Percentiles rank a stretch among this genome's conserved stretches.
These are phyloP conservation scores for Elsinoe ampelina DNA, from an alignment of 2,329 filamentous ascomycete species.

Conservation along the genomic window DNA sequence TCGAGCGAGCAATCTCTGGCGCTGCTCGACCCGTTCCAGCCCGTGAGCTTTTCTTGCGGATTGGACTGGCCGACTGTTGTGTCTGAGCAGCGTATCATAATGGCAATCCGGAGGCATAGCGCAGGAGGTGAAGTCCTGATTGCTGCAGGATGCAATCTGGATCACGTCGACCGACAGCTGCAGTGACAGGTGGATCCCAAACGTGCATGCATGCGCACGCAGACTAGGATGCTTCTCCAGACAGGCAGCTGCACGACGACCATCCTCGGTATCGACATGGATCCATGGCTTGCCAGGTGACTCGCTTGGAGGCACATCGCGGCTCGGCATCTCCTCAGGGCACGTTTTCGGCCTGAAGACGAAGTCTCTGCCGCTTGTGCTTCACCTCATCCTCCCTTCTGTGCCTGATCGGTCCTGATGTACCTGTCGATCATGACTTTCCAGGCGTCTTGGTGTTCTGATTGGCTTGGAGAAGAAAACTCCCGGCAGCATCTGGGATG, in stretches of 20 bases:
- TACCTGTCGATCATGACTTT: conserved; percentile 6
- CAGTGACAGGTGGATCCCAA: not conserved
- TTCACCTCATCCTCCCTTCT: not conserved
- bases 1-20: not conserved
- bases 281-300: not conserved
- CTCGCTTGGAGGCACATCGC: not conserved
- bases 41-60: not conserved
- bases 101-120: too few species aligned
- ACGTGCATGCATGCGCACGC: not conserved
- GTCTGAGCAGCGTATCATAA: too few species aligned
- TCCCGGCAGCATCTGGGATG: not conserved
- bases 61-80: too few species aligned
- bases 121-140: not conserved
- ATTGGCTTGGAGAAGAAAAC: not conserved
- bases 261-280: too few species aligned
- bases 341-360: not conserved
- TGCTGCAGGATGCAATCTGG: not conserved
- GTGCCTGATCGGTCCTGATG: not conserved
- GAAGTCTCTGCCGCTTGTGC: not conserved
- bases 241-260: too few species aligned
- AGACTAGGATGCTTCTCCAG: not conserved
- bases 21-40: not conserved
- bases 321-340: not conserved
- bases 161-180: not conserved
- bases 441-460: not conserved